phyloP scores from a whole-genome alignment of 1,284 basidiomycete genomes.

The Ustilago cynodontis region DNA sequence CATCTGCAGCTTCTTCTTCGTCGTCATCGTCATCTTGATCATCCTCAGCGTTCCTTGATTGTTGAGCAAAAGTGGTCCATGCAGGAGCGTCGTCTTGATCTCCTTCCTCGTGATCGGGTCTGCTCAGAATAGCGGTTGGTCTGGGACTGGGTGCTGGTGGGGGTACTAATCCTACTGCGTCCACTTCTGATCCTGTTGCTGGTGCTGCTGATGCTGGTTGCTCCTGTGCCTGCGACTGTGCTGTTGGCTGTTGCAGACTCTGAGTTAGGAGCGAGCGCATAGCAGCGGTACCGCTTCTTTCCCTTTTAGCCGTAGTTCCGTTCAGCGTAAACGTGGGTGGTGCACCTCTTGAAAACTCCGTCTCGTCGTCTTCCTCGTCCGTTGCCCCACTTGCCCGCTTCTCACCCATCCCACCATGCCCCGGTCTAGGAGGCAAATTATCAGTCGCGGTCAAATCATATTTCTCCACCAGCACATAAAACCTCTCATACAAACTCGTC shows the following conservation, averaged over 20 bases:
- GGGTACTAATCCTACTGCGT: constrained; percentile 42
- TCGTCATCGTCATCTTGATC: constrained; percentile 11
- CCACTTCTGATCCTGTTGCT: constrained; percentile 9
- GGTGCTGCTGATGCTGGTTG: not conserved
- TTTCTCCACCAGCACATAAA: constrained; percentile 82
- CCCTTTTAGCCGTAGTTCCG: constrained; percentile 35
- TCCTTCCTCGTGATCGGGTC: constrained; percentile 45
- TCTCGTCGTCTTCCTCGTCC: constrained; percentile 1
- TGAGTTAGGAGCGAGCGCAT: constrained; percentile 29
- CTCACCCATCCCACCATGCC: constrained; percentile 11
- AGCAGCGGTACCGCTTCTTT: constrained; percentile 37
- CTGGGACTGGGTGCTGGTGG: constrained; percentile 51
- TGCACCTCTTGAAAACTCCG: constrained; percentile 27
- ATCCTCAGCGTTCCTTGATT: not conserved
- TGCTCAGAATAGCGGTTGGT: constrained; percentile 38
- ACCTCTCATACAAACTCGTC: constrained; percentile 89
- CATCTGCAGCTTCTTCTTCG: constrained; percentile 14
- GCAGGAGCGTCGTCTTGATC: constrained; percentile 27
- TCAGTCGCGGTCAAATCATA: constrained; percentile 76
- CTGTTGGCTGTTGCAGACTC: constrained; percentile 13
- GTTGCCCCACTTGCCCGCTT: not conserved
- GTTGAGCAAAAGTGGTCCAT: constrained; percentile 18
- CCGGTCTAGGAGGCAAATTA: constrained; percentile 36
- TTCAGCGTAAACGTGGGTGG: constrained; percentile 23
- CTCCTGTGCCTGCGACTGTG: not conserved